phyloP scores from a whole-genome alignment of 1,284 basidiomycete species.

The Rhodotorula sp. region DNA sequence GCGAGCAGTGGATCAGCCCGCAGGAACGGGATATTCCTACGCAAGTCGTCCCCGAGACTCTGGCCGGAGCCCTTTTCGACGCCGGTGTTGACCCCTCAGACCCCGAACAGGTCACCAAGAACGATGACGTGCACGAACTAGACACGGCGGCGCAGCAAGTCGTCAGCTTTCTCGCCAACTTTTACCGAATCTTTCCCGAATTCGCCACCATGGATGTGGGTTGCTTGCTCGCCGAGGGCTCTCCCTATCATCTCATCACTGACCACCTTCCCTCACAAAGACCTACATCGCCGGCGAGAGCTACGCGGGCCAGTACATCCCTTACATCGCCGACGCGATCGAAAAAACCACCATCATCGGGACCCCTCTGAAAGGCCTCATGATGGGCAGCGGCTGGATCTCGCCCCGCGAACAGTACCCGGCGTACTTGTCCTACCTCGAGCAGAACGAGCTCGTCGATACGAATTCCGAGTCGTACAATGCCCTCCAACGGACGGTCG shows the following conservation, averaged over 20 bases:
- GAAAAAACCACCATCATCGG: constrained; percentile 40
- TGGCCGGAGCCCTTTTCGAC: background rate
- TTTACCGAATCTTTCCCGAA: constrained; percentile 89
- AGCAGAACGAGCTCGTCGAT: constrained; percentile 73
- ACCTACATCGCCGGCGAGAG: constrained; percentile 91
- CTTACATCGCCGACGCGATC: constrained; percentile 71
- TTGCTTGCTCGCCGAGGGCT: background rate
- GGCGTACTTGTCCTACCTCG: constrained; percentile 58
- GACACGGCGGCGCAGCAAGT: constrained; percentile 73
- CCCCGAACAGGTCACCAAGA: constrained; percentile 63
- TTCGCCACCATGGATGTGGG: constrained; percentile 76
- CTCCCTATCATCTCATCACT: background rate
- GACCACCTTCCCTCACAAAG: constrained; percentile 51
- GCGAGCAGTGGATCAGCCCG: constrained; percentile 84
- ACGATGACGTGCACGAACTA: constrained; percentile 77
- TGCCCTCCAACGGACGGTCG: constrained; percentile 60
- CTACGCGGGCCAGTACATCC: constrained; percentile 97
- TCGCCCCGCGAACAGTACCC: constrained; percentile 86
- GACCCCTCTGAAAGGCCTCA: constrained; percentile 66
- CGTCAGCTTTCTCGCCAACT: constrained; percentile 78
- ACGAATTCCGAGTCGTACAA: constrained; percentile 68
- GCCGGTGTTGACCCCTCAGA: background rate
- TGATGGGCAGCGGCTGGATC: constrained; percentile 98
- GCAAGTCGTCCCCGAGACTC: constrained; percentile 47
- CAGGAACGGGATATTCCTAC: constrained; percentile 90